These are phyloP conservation scores for Mucor circinelloides DNA, from an alignment of 371 early-diverging fungal species.

Conservation along the genomic window DNA sequence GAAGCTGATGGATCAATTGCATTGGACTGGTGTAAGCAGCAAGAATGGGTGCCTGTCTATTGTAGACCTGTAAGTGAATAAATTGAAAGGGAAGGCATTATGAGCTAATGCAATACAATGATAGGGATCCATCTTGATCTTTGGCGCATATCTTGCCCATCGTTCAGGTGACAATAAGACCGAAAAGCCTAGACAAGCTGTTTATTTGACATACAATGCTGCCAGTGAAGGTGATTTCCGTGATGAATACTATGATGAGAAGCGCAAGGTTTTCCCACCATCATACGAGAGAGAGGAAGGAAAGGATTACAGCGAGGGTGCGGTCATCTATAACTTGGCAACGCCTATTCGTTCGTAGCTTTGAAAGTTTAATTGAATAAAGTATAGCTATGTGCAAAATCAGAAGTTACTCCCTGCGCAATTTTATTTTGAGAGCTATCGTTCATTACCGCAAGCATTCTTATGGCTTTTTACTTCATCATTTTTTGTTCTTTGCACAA, in stretches of 20 bases:
- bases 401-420: too few relatives aligned
- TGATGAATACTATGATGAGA: constrained; percentile 56
- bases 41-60: constrained; percentile 54
- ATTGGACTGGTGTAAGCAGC: constrained; percentile 46
- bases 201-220: constrained; percentile 63
- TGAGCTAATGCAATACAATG: neutral
- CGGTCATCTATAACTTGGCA: constrained; percentile 47
- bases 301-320: constrained; percentile 55
- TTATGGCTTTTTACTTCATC: too few relatives aligned
- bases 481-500: too few relatives aligned
- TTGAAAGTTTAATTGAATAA: too few relatives aligned
- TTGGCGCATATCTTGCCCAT: constrained; percentile 63
- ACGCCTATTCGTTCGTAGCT: constrained; percentile 38
- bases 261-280: constrained; percentile 57
- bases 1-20: constrained; percentile 47
- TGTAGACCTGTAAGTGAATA: constrained; percentile 46
- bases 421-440: too few relatives aligned
- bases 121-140: constrained; percentile 48
- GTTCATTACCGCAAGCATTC: too few relatives aligned
- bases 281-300: constrained; percentile 53
- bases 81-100: neutral
- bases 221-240: constrained; percentile 57
- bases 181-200: constrained; percentile 46
- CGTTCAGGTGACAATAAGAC: constrained; percentile 55
- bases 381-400: too few relatives aligned